These are phyloP conservation scores for Arabidopsis lyrata DNA, from an alignment of 441 rosid genomes.

Conservation along the genomic window DNA sequence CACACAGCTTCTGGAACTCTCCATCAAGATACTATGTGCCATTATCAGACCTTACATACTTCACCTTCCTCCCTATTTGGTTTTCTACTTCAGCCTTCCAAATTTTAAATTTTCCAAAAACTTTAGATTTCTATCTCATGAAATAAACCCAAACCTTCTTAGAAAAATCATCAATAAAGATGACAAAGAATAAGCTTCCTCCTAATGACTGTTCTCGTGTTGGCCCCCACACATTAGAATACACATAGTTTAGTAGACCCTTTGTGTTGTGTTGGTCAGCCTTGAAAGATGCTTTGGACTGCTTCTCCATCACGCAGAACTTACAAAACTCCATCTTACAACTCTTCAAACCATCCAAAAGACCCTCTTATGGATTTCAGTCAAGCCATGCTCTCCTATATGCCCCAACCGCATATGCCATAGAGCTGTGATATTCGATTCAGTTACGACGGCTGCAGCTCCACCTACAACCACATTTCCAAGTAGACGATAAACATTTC, in stretches of 20 bases:
- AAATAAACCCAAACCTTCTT: neutral
- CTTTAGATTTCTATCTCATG: neutral
- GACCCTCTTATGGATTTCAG: too few species aligned
- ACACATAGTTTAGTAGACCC: too few species aligned
- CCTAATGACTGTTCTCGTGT: too few species aligned
- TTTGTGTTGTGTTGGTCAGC: too few species aligned
- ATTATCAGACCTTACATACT: too few species aligned
- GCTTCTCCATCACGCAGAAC: too few species aligned
- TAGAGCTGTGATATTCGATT: neutral
- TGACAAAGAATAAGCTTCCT: too few species aligned
- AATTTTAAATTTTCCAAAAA: neutral
- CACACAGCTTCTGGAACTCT: neutral
- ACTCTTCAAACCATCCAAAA: too few species aligned
- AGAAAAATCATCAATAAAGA: neutral
- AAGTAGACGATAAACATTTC: constrained; percentile 46
- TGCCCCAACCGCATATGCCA: neutral
- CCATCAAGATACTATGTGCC: neutral
- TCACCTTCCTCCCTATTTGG: neutral
- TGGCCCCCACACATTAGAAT: too few species aligned
- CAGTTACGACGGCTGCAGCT: neutral
- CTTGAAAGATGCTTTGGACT: too few species aligned
- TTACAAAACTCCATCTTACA: too few species aligned
- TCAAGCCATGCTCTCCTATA: neutral
- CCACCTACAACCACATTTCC: neutral
- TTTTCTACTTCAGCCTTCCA: neutral